phyloP scores from a whole-genome alignment of 257 asterid genomes.

The Verbena officinalis region DNA sequence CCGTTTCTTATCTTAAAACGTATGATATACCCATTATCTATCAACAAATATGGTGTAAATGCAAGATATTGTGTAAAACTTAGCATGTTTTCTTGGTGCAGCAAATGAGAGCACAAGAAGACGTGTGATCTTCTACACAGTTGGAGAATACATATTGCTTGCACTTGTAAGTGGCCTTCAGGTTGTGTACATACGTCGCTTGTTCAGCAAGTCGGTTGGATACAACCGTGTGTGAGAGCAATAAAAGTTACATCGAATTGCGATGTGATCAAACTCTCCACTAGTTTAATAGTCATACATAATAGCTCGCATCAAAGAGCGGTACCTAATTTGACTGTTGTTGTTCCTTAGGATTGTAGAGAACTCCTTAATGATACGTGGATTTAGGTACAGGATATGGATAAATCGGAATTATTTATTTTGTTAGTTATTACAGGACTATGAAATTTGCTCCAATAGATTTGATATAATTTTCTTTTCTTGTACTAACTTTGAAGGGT shows the following conservation, averaged over 20 bases:
- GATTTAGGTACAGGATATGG: slow-evolving; percentile 25
- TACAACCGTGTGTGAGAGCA: slow-evolving; percentile 99
- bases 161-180: slow-evolving; percentile 84
- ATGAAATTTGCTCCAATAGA: slow-evolving; percentile 23
- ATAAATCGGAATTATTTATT: slow-evolving; percentile 27
- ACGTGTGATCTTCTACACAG: slow-evolving; percentile 88
- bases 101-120: slow-evolving; percentile 94
- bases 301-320: slow-evolving; percentile 20
- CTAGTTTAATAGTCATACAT: too few species aligned
- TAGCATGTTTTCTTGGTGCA: slow-evolving; percentile 37
- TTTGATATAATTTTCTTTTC: background rate
- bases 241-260: too few species aligned
- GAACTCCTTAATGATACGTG: slow-evolving; percentile 24
- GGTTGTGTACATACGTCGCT: slow-evolving; percentile 75
- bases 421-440: slow-evolving; percentile 9
- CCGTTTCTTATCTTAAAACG: background rate
- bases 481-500: background rate
- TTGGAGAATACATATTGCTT: slow-evolving; percentile 86
- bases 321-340: slow-evolving; percentile 21
- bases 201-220: slow-evolving; percentile 89
- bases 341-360: slow-evolving; percentile 21
- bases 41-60: too few species aligned
- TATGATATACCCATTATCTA: too few species aligned
- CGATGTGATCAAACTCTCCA: too few species aligned
- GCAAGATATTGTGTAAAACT: background rate